phyloP scores from a whole-genome alignment of 345 rosid species.

The Dimocarpus longan region DNA sequence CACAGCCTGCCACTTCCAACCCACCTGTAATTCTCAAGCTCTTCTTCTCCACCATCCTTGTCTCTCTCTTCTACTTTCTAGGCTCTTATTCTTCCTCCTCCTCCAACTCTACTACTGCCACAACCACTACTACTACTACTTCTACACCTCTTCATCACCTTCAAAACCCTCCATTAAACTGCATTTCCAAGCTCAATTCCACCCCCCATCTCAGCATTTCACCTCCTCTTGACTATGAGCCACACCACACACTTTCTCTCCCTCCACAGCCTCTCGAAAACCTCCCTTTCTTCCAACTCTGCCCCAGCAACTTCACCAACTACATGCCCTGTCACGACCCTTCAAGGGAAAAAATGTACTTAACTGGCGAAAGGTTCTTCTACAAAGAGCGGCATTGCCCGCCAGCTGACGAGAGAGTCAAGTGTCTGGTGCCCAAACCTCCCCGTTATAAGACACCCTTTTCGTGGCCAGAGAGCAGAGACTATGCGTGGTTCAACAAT shows the following conservation, averaged over 20 bases:
- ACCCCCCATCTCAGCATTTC: constrained; percentile 13
- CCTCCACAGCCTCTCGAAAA: constrained; percentile 22
- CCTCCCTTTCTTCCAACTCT: constrained; percentile 31
- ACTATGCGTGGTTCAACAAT: constrained; percentile 57
- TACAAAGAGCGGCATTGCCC: constrained; percentile 71
- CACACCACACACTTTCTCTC: constrained; percentile 39
- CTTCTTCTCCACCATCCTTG: constrained; percentile 21
- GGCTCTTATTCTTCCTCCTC: constrained; percentile 33
- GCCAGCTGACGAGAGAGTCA: constrained; percentile 26
- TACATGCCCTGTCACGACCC: constrained; percentile 69
- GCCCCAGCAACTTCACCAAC: constrained; percentile 58
- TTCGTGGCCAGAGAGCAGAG: constrained; percentile 65
- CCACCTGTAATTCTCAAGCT: constrained; percentile 12
- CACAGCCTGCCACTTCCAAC: constrained; percentile 1
- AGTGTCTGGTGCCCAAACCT: constrained; percentile 66
- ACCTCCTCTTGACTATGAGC: constrained; percentile 38
- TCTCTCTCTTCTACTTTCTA: constrained; percentile 36
- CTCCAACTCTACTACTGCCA: not conserved
- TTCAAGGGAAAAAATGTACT: constrained; percentile 32
- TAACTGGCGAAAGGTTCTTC: constrained; percentile 38
- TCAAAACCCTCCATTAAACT: constrained; percentile 16
- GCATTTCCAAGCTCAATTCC: constrained; percentile 23
- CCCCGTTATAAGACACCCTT: constrained; percentile 53
- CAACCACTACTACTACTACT: not conserved
- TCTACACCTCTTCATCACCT: not conserved